Percentiles rank a stretch among this genome's conserved stretches.
phyloP scores from a whole-genome alignment of 805 yeast genomes.

The Sungouiella blattae region DNA sequence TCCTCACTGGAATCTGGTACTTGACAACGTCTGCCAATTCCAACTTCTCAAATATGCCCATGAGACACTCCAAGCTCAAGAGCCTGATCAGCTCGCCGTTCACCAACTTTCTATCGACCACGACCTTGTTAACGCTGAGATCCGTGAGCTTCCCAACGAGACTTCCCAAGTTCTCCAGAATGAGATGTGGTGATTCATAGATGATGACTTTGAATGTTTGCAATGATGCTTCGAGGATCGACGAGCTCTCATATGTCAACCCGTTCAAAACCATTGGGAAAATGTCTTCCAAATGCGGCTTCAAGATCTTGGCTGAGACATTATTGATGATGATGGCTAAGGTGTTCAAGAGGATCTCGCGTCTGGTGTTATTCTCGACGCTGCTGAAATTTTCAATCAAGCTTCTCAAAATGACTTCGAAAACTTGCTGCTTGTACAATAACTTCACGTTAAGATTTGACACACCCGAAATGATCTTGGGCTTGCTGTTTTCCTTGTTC shows the following conservation, averaged over 20 bases:
- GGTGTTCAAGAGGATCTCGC: conserved; percentile 58
- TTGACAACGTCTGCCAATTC: conserved; percentile 43
- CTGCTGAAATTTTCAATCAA: conserved; percentile 46
- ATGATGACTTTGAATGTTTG: conserved; percentile 54
- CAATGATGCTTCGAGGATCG: conserved; percentile 58
- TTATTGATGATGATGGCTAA: conserved; percentile 65
- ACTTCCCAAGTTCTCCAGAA: conserved; percentile 52
- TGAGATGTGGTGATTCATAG: conserved; percentile 50
- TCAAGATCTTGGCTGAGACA: conserved; percentile 58
- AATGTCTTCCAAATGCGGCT: conserved; percentile 59
- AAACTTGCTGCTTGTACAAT: conserved; percentile 79
- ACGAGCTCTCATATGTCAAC: conserved; percentile 42
- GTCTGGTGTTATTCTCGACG: conserved; percentile 17
- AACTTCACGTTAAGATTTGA: conserved; percentile 57
- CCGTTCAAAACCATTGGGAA: conserved; percentile 74
- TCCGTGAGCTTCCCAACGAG: conserved; percentile 54
- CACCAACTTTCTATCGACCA: conserved; percentile 14
- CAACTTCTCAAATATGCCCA: conserved; percentile 33
- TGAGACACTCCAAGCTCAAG: conserved; percentile 55
- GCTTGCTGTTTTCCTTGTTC: conserved; percentile 31
- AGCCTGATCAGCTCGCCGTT: conserved; percentile 52
- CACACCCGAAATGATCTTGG: conserved; percentile 40
- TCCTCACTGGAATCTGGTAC: conserved; percentile 48
- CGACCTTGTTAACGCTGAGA: conserved; percentile 22
- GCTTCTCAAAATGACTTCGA: conserved; percentile 55